A percentile compares a stretch with the other conserved stretches of the same genome.
Conservation (phyloP, 108 stramenopile species). For the Conticribra guillardii region DNA sequence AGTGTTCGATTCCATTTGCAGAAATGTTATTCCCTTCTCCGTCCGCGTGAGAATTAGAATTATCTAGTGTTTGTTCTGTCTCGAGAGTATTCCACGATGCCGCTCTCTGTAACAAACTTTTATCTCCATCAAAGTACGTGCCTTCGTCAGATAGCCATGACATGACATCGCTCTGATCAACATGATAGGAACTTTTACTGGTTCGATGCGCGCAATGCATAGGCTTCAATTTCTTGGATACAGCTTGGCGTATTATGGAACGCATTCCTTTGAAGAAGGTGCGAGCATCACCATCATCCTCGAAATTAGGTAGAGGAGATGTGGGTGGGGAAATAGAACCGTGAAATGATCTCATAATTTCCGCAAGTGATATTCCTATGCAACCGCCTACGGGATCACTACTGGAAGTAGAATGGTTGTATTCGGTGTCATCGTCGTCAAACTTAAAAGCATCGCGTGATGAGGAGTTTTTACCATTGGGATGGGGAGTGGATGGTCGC, state of each 20-base stretch:
- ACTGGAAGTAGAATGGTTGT: neutral
- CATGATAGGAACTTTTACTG: neutral
- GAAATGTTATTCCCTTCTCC: neutral
- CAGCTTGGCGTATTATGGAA: neutral
- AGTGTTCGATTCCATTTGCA: neutral
- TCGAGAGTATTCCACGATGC: slow-evolving; percentile 30
- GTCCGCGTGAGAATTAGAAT: neutral
- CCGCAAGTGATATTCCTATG: slow-evolving; percentile 32
- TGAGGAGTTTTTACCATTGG: no score
- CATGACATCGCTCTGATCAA: slow-evolving; percentile 2
- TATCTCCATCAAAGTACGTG: slow-evolving; percentile 9
- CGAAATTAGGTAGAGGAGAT: neutral
- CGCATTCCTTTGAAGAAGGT: neutral
- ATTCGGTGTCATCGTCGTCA: slow-evolving; percentile 1
- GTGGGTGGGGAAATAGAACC: slow-evolving; percentile 2
- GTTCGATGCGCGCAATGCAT: neutral
- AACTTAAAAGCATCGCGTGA: slow-evolving; percentile 1
- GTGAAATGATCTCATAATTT: slow-evolving; percentile 9
- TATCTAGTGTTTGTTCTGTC: slow-evolving; percentile 5
- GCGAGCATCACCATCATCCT: neutral
- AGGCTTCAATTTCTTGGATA: neutral
- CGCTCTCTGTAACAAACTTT: slow-evolving; percentile 21
- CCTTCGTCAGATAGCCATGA: neutral
- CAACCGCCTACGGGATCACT: slow-evolving; percentile 3
- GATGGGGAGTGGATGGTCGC: slow-evolving; percentile 23